These are phyloP conservation scores for Colletotrichum sidae DNA, from an alignment of 2,329 filamentous ascomycete species.

Conservation along the genomic window DNA sequence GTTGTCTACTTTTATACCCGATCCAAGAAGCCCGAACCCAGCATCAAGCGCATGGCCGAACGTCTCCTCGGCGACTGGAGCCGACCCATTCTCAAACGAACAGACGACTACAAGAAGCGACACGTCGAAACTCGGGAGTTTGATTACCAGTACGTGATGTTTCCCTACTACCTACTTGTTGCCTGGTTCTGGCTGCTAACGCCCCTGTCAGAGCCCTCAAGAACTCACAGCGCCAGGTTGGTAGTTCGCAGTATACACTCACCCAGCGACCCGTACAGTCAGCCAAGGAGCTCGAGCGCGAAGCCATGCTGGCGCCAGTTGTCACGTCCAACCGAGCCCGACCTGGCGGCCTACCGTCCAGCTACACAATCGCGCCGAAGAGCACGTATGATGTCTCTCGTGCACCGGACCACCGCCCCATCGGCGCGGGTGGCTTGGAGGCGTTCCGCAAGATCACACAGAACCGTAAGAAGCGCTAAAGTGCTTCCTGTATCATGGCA, in stretches of 20 bases:
- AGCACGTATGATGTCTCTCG: conserved; percentile 70
- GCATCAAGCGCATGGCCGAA: conserved; percentile 94
- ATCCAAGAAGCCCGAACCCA: conserved; percentile 87
- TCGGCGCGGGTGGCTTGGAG: conserved; percentile 72
- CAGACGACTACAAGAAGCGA: conserved; percentile 93
- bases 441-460: conserved; percentile 75
- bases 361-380: conserved; percentile 70
- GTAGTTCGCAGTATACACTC: conserved; percentile 61
- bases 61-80: conserved; percentile 96
- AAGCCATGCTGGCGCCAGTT: conserved; percentile 68
- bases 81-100: conserved; percentile 90
- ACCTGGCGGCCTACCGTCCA: conserved; percentile 64
- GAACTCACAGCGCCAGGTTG: conserved; percentile 59
- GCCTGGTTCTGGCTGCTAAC: neutral
- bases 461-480: conserved; percentile 66
- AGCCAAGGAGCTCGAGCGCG: conserved; percentile 64
- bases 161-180: neutral
- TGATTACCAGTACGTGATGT: conserved; percentile 67
- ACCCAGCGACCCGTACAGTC: conserved; percentile 60
- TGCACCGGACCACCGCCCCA: conserved; percentile 66
- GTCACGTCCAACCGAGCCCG: conserved; percentile 67
- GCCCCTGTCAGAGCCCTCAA: conserved; percentile 61
- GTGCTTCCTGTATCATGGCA: no score
- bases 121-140: conserved; percentile 73
- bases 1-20: conserved; percentile 97